Conservation (phyloP, 768 basidiomycete species). For the Kwoniella bestiolae region DNA sequence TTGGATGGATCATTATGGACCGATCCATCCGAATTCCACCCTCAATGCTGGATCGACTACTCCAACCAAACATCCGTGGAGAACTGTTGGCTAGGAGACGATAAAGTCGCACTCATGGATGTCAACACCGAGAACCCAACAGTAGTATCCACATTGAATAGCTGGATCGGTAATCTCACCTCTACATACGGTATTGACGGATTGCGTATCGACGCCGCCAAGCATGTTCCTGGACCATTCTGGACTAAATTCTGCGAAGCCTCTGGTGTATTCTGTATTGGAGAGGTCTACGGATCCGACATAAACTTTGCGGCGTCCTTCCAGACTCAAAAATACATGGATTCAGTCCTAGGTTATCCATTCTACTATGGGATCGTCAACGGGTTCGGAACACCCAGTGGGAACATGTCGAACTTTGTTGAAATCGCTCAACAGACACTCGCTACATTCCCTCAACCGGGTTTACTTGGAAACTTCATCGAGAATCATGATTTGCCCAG, state of each 20-base stretch:
- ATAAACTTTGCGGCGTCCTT: constrained; percentile 55
- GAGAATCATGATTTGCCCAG: constrained; percentile 56
- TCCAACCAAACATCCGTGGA: constrained; percentile 60
- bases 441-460: constrained; percentile 46
- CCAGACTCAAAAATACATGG: constrained; percentile 51
- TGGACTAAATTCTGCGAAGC: constrained; percentile 76
- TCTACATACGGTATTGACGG: constrained; percentile 77
- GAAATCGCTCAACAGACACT: constrained; percentile 40
- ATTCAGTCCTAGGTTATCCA: constrained; percentile 52
- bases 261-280: constrained; percentile 84
- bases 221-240: constrained; percentile 73
- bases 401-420: constrained; percentile 52
- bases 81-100: constrained; percentile 74
- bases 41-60: constrained; percentile 75
- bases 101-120: constrained; percentile 74
- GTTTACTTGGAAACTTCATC: constrained; percentile 51
- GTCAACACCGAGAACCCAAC: constrained; percentile 73
- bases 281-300: constrained; percentile 73
- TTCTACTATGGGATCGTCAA: constrained; percentile 47
- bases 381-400: constrained; percentile 44
- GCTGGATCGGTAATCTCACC: constrained; percentile 73
- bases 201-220: constrained; percentile 72
- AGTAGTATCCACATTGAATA: constrained; percentile 67
- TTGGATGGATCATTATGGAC: constrained; percentile 44
- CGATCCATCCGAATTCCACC: constrained; percentile 67